Conservation (phyloP, 2,329 filamentous ascomycete genomes). For the Pseudogymnoascus sp. region DNA sequence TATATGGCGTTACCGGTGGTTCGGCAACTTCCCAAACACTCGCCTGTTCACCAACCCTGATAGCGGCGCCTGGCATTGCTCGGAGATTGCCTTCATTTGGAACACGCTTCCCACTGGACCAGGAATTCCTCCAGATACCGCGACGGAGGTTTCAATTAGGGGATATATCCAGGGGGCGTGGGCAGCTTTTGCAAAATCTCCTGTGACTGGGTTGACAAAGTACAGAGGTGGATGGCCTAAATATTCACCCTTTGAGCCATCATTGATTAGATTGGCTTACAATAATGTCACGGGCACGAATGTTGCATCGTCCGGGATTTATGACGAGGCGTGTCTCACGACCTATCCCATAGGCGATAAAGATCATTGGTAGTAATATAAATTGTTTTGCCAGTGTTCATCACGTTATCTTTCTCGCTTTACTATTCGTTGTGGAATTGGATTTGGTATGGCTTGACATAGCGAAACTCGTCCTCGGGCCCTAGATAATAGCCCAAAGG, state of each 20-base stretch:
- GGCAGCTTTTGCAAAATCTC: constrained; percentile 33
- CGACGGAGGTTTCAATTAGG: constrained; percentile 25
- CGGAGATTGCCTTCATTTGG: constrained; percentile 30
- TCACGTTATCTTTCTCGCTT: neutral
- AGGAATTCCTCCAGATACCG: constrained; percentile 19
- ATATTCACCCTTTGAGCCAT: constrained; percentile 19
- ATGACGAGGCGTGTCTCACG: constrained; percentile 21
- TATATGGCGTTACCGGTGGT: constrained; percentile 32
- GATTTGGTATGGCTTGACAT: neutral
- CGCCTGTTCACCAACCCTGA: constrained; percentile 21
- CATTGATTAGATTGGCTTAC: constrained; percentile 24
- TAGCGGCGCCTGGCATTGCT: constrained; percentile 29
- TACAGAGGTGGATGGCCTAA: constrained; percentile 26
- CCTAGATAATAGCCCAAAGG: too few species aligned
- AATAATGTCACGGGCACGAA: constrained; percentile 24
- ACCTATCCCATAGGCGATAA: neutral
- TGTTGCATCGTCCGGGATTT: constrained; percentile 19
- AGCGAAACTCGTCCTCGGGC: too few species aligned
- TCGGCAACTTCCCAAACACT: constrained; percentile 31
- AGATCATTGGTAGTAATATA: neutral
- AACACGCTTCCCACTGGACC: constrained; percentile 19
- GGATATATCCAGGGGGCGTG: constrained; percentile 31
- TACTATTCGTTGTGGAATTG: neutral
- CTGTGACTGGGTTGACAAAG: constrained; percentile 25
- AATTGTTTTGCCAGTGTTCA: neutral